Evolutionary conservation across 805 yeast species (phyloP).

Genomic region (Starmerella floris): DNA sequence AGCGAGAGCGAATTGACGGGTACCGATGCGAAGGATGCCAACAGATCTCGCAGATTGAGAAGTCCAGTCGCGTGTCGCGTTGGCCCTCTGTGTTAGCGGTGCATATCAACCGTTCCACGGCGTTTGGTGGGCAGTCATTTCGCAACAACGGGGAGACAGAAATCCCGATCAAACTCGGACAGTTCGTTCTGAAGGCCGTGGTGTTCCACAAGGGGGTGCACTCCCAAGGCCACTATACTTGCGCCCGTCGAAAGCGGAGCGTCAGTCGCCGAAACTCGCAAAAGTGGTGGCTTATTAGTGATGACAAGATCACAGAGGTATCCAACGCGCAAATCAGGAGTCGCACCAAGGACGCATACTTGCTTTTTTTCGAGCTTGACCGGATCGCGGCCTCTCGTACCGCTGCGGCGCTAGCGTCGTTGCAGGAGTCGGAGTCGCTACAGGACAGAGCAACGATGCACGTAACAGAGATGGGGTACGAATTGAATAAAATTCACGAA

Average conservation of each 20-base stretch:
- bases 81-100: constrained; percentile 62
- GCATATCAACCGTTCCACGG: constrained; percentile 74
- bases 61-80: constrained; percentile 44
- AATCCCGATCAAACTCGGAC: constrained; percentile 36
- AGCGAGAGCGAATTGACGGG: constrained; percentile 61
- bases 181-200: constrained; percentile 54
- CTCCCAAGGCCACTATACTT: constrained; percentile 79
- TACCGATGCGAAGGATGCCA: constrained; percentile 62
- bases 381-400: not conserved
- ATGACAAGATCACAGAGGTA: constrained; percentile 53
- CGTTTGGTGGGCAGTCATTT: constrained; percentile 39
- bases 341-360: constrained; percentile 67
- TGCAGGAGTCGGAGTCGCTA: too few relatives aligned
- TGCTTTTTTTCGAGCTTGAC: constrained; percentile 58
- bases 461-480: too few relatives aligned
- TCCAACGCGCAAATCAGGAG: constrained; percentile 42
- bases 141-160: constrained; percentile 64
- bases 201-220: constrained; percentile 84
- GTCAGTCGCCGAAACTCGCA: constrained; percentile 33
- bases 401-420: not conserved
- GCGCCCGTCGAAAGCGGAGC: constrained; percentile 41
- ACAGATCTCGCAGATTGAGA: constrained; percentile 41
- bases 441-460: too few relatives aligned
- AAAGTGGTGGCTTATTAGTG: constrained; percentile 69
- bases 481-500: too few relatives aligned